Base-by-base conservation (phyloP, 1,284 basidiomycete species). In the Trichosporon inkin region DNA sequence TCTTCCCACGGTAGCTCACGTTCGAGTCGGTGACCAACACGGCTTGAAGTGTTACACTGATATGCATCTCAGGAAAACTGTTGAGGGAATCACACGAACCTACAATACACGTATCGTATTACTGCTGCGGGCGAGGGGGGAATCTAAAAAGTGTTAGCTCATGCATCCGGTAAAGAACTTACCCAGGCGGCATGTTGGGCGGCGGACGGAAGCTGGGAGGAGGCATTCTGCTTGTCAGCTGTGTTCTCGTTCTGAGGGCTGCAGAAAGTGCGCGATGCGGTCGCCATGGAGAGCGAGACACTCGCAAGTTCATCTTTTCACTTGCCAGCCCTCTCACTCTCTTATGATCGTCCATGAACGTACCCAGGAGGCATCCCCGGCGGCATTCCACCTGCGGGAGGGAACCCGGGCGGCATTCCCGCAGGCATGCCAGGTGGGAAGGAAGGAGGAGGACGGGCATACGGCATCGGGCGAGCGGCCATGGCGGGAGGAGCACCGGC, bases 131-230 rank as follows among this genome's bases (percentile, higher is more conserved):
- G 32, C 63, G 63, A n/a, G 63, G 53, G 16, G 63, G 63, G 60
- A 63, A 63, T 36, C 62, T 62, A 49, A n/a, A n/a, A n/a, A 16
- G 17, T 24, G 55, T 60, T 37, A 60, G 55, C 35, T 1, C 22
- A 28, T n/a, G 1, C 16, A 5, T 7, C 8, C 11, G n/a, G n/a
- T n/a, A 20, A 2, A 14, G 8, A 32, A 77, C 84, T 80, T 78
- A 93, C 90, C 91, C 90, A 73, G 90, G 89, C 68, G 83, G 82
- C 72, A 90, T 89, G 64, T 88, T 88, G 6, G 87, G 88, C 63
- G 89, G 88, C 19, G 88, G 88, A 61, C 88, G 82, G 83, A 92
- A 91, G 60, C 89, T 89, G 62, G 89, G 44, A 7, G 44, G 89
- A 49, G 88, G 88, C 64, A 76, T 76, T 58, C 76, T 73, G 28